Percentiles rank a stretch among this genome's conserved stretches.
phyloP scores from a whole-genome alignment of 352 stramenopile species.

The Blastocystis sp. region DNA sequence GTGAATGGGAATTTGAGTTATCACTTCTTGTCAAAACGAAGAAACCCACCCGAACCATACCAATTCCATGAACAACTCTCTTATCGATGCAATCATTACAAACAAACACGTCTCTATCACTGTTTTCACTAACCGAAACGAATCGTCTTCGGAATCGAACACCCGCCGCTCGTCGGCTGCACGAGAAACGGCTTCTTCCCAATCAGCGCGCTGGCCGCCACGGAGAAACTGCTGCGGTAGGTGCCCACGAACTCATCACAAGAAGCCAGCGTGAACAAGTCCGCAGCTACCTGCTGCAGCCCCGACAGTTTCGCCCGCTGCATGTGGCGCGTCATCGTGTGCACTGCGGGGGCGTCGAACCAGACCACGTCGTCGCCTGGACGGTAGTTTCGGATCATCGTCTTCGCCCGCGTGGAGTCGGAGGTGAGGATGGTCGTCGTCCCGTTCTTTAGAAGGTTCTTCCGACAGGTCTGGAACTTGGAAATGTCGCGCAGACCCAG shows the following conservation, averaged over 20 bases:
- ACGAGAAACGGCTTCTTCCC: background rate
- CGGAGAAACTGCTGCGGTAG: background rate
- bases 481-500: background rate
- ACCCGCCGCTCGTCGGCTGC: background rate
- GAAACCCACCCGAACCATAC: too few relatives aligned
- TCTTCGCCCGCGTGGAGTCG: constrained; percentile 17
- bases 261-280: background rate
- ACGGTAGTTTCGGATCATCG: background rate
- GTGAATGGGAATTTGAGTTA: too few relatives aligned
- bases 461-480: background rate
- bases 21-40: too few relatives aligned
- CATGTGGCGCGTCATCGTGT: background rate
- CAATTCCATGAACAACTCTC: too few relatives aligned
- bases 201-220: background rate
- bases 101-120: background rate
- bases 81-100: too few relatives aligned
- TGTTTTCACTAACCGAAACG: background rate
- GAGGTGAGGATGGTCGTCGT: background rate
- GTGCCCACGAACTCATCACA: background rate
- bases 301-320: too few relatives aligned
- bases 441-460: background rate
- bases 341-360: background rate
- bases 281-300: background rate
- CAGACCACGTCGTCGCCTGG: background rate
- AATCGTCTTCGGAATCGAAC: constrained; percentile 5